A percentile compares a stretch with the other conserved stretches of the same genome.
Evolutionary conservation across 1,284 basidiomycete species (phyloP).

Genomic region (Fomes fomentarius): DNA sequence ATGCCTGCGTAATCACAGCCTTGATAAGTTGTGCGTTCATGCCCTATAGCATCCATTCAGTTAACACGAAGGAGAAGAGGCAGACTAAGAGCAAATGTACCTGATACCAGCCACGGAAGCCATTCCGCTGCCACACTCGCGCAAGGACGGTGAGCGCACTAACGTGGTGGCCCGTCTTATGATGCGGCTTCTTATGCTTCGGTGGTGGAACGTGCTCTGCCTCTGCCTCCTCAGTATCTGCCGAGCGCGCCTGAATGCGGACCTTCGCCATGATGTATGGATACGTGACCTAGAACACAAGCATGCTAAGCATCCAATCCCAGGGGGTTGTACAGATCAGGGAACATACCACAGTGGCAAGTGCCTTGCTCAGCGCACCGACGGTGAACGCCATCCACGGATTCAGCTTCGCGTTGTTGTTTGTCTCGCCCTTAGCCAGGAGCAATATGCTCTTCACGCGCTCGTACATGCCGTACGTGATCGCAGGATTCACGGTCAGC

Average conservation of each 20-base stretch:
- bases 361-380: slow-evolving; percentile 94
- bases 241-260: slow-evolving; percentile 85
- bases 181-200: slow-evolving; percentile 39
- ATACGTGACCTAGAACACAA: slow-evolving; percentile 72
- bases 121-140: slow-evolving; percentile 76
- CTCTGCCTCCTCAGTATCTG: slow-evolving; percentile 53
- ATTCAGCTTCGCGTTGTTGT: slow-evolving; percentile 59
- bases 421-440: slow-evolving; percentile 47
- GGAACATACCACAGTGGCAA: slow-evolving; percentile 86
- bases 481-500: slow-evolving; percentile 95
- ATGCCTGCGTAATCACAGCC: slow-evolving; percentile 84
- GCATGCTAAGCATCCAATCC: not conserved
- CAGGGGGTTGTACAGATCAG: too few species aligned
- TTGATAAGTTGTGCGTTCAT: slow-evolving; percentile 92
- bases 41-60: slow-evolving; percentile 50
- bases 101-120: slow-evolving; percentile 94
- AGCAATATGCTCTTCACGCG: slow-evolving; percentile 79
- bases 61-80: not conserved
- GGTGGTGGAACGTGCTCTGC: slow-evolving; percentile 42
- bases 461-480: slow-evolving; percentile 98
- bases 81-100: slow-evolving; percentile 58
- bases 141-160: slow-evolving; percentile 81
- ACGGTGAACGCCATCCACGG: slow-evolving; percentile 85
- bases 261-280: slow-evolving; percentile 98
- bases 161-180: slow-evolving; percentile 51